Percentiles rank a stretch among this genome's conserved stretches.
Conservation (phyloP, 2,329 filamentous ascomycete species). For the Aspergillus sp. region DNA sequence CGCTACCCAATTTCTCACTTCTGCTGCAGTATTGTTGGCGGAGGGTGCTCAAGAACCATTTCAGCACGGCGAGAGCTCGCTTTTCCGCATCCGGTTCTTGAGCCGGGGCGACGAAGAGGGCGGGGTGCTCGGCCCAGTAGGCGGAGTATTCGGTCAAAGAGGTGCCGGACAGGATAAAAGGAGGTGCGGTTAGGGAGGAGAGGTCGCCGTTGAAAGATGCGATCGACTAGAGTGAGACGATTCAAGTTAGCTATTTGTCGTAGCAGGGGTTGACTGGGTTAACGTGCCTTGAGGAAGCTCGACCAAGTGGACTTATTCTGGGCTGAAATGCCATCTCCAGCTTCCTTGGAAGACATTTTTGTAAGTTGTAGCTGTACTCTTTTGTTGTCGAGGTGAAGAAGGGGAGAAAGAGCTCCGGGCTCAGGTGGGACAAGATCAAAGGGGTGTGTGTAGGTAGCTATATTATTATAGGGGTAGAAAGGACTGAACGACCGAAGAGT, state of each 20-base stretch:
- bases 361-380: not conserved
- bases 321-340: conserved; percentile 46
- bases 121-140: conserved; percentile 81
- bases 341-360: conserved; percentile 43
- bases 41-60: conserved; percentile 93
- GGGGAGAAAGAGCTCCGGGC: conserved; percentile 1
- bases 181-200: conserved; percentile 77
- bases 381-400: not conserved
- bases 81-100: conserved; percentile 78
- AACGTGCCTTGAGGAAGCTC: conserved; percentile 52
- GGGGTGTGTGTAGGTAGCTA: not conserved
- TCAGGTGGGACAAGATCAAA: conserved; percentile 5
- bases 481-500: not conserved
- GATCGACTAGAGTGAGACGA: conserved; percentile 58
- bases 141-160: conserved; percentile 80
- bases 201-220: conserved; percentile 82
- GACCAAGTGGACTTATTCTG: conserved; percentile 52
- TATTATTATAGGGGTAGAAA: not conserved
- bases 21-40: conserved; percentile 80
- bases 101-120: conserved; percentile 79
- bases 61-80: conserved; percentile 83
- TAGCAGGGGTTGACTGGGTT: not conserved
- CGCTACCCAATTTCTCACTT: conserved; percentile 82
- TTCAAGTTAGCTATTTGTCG: conserved; percentile 8
- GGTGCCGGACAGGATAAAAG: conserved; percentile 79